These are phyloP conservation scores for Fusarium paranaense DNA, from an alignment of 2,329 filamentous ascomycete species.

Conservation along the genomic window DNA sequence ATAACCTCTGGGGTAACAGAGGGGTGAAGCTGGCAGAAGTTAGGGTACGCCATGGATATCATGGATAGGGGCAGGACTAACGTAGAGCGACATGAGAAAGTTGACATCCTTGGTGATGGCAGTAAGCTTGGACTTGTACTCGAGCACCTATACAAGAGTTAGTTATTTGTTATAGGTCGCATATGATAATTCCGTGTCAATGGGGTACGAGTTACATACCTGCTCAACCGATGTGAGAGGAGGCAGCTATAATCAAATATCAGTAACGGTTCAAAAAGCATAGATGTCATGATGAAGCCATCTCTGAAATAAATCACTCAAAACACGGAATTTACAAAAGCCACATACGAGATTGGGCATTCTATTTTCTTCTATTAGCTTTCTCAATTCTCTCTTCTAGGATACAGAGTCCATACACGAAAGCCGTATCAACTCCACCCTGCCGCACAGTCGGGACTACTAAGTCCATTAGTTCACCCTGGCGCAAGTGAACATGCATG, in stretches of 20 bases:
- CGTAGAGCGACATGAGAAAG: constrained; percentile 81
- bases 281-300: neutral
- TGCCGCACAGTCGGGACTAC: constrained; percentile 63
- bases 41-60: constrained; percentile 4
- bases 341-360: constrained; percentile 70
- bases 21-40: constrained; percentile 60
- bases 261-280: constrained; percentile 4
- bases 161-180: neutral
- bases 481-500: constrained; percentile 78
- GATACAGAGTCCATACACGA: constrained; percentile 55
- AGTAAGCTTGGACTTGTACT: constrained; percentile 72
- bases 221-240: constrained; percentile 33
- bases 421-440: constrained; percentile 74
- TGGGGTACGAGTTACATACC: constrained; percentile 11
- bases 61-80: constrained; percentile 38
- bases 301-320: neutral
- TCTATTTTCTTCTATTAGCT: constrained; percentile 38
- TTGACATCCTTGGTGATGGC: constrained; percentile 71
- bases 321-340: constrained; percentile 6
- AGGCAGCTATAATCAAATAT: constrained; percentile 20
- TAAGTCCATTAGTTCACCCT: constrained; percentile 72
- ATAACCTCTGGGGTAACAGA: constrained; percentile 77
- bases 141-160: constrained; percentile 62
- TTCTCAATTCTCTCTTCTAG: constrained; percentile 23
- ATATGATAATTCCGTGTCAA: neutral